Conservation (phyloP, 257 asterid species). For the Handroanthus guayacan region DNA sequence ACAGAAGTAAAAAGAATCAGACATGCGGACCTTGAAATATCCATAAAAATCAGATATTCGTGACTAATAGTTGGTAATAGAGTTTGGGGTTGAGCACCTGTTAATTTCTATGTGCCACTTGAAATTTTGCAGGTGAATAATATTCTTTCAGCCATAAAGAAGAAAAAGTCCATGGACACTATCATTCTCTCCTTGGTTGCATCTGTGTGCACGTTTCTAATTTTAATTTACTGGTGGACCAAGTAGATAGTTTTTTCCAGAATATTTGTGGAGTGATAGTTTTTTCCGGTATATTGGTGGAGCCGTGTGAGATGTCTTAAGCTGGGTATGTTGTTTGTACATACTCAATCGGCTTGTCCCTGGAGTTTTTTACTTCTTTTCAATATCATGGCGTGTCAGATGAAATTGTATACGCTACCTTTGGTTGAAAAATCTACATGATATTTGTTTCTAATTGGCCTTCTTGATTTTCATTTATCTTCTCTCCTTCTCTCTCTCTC, state of each 20-base stretch:
- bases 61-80: slow-evolving; percentile 5
- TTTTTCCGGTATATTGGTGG: slow-evolving; percentile 27
- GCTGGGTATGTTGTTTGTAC: slow-evolving; percentile 47
- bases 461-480: neutral
- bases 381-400: slow-evolving; percentile 30
- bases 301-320: slow-evolving; percentile 37
- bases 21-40: neutral
- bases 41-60: slow-evolving; percentile 18
- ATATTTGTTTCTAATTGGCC: slow-evolving; percentile 28
- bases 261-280: slow-evolving; percentile 33
- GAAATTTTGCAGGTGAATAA: slow-evolving; percentile 71
- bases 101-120: neutral
- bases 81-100: neutral
- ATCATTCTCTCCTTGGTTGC: slow-evolving; percentile 90
- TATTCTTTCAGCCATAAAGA: slow-evolving; percentile 79
- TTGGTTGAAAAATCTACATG: slow-evolving; percentile 31
- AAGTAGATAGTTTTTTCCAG: slow-evolving; percentile 51
- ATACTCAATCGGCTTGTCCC: slow-evolving; percentile 41
- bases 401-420: slow-evolving; percentile 29
- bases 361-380: slow-evolving; percentile 35
- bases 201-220: slow-evolving; percentile 82
- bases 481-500: too few species aligned
- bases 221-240: slow-evolving; percentile 89
- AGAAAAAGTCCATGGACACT: slow-evolving; percentile 94
- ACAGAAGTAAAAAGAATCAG: neutral